Evolutionary conservation across 108 stramenopile species (phyloP), one percentile per base, ranked within the genome.

Genomic region (Fragilariopsis cylindrus): DNA sequence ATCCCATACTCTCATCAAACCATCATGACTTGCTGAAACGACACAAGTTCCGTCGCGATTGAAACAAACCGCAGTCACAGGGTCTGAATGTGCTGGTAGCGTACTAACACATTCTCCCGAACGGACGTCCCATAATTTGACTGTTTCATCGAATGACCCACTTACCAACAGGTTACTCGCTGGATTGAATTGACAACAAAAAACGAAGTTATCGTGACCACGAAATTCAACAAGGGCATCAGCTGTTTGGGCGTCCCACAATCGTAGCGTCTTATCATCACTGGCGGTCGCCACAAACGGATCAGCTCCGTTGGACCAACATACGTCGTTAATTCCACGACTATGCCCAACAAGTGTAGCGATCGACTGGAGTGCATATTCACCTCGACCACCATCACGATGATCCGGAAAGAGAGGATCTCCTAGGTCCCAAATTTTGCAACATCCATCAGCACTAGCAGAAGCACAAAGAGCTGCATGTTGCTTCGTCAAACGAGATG

Each of bases 81-180:
- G 98, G 82, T 99, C 97, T 21, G 92, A 91, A 81, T 99, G 98
- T 0, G 97, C 96, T 9, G 96, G 94, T 52, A 99, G 74, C 15
- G 97, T 97, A 48, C 83, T 80, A 0, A 99, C 88, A 74, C 95
- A 96, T 18, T 94, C 92, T 3, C 97, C 97, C 40, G 84, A 85
- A 2, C 97, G 88, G 4, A 97, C 82, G 76, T 99, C 98, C 97
- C 97, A 99, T 7, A 99, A 60, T 69, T 96, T 94, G 41, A 99
- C 97, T 4, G 93, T 97, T 72, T 97, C 96, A 71, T 99, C 97
- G 73, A 92, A 97, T 47, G 85, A 84, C 3, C 98, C 98, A 19
- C 82, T 77, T 9, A 82, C 93, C 54, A 98, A 63, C 70, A 98
- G 71, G 79, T 94, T 94, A 7, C 82, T 81, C 39, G 82, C 62